Evolutionary conservation across 1,284 basidiomycete genomes (phyloP).

Genomic region (Melanopsichium pennsylvanicum): DNA sequence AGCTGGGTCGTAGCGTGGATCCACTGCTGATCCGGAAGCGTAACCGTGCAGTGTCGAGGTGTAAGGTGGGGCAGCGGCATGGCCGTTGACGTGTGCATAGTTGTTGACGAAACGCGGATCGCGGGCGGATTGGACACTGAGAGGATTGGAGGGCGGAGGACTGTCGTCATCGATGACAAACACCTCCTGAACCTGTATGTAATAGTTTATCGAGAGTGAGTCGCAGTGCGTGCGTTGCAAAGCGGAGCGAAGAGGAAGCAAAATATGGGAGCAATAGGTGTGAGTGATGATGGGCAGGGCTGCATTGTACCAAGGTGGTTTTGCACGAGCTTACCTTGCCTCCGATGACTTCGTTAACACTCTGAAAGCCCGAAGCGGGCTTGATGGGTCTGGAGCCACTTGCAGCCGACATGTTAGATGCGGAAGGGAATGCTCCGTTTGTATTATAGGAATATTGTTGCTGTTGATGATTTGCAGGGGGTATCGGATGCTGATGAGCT

Average conservation of each 20-base stretch:
- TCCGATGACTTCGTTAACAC: conserved; percentile 53
- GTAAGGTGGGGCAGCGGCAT: conserved; percentile 21
- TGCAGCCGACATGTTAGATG: conserved; percentile 25
- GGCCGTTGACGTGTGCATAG: conserved; percentile 31
- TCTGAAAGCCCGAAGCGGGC: conserved; percentile 33
- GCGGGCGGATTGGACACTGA: conserved; percentile 42
- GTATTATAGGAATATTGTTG: conserved; percentile 16
- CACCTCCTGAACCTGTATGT: conserved; percentile 52
- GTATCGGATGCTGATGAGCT: conserved; percentile 40
- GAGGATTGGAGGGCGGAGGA: conserved; percentile 42
- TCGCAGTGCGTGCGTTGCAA: too few species aligned
- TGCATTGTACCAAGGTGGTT: too few species aligned
- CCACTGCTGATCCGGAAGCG: conserved; percentile 6
- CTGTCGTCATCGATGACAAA: conserved; percentile 55
- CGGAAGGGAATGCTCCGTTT: conserved; percentile 2
- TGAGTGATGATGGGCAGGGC: too few species aligned
- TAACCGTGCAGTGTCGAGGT: conserved; percentile 19
- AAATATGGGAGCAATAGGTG: background rate
- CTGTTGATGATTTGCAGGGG: conserved; percentile 12
- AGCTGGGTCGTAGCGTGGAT: conserved; percentile 24
- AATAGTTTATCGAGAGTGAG: too few species aligned
- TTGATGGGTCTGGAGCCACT: conserved; percentile 28
- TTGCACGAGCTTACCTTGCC: conserved; percentile 47
- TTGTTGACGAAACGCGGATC: conserved; percentile 40
- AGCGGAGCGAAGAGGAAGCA: background rate